Evolutionary conservation across 2,329 filamentous ascomycete species (phyloP), one percentile per base, ranked within the genome.

Genomic region (Byssochlamys sp.): DNA sequence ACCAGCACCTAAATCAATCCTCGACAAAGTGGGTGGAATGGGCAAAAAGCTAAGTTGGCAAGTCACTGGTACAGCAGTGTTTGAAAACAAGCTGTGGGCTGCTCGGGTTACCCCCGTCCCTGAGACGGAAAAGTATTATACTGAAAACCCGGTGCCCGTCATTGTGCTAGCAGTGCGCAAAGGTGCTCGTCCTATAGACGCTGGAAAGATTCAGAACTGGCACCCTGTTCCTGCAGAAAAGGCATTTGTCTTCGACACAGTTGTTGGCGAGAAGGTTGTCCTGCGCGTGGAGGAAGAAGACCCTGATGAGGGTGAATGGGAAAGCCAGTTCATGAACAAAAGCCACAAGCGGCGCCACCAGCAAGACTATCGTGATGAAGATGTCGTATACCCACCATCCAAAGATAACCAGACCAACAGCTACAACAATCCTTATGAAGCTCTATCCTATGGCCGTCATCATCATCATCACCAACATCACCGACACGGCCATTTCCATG

Each of bases 1-100:
- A 10, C 85, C 88, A 0, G 89, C 88, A 54, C 84, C 88, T 2
- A 79, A 81, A 54, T 82, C 80, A 62, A 86, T 95, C 25, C 77
- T 96, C 31, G 82, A 88, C 55, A 94, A 90, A 71, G 87, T 94
- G 10, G 94, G 94, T 49, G 92, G 92, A 28, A 84, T 96, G 67
- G 90, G 91, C 33, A 85, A 84, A 65, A 92, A 87, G 73, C 82
- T 95, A 74, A 84, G 78, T 48, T 99, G 92, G 90, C 84, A 89
- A 70, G 86, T 96, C 3, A 88, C 85, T 0, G 90, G 86, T 39
- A 84, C 87, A 4, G 90, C 85, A 0, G 84, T 82, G 63, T 85
- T 84, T 63, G 88, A 96, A 59, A 86, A 91, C 70, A 87, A 83
- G 64, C 81, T 97, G 45, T 99, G 92, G 91, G 94, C 92, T 4